Evolutionary conservation across 257 asterid species (phyloP), one percentile per base, ranked within the genome.

Genomic region (Agastache rugosa): DNA sequence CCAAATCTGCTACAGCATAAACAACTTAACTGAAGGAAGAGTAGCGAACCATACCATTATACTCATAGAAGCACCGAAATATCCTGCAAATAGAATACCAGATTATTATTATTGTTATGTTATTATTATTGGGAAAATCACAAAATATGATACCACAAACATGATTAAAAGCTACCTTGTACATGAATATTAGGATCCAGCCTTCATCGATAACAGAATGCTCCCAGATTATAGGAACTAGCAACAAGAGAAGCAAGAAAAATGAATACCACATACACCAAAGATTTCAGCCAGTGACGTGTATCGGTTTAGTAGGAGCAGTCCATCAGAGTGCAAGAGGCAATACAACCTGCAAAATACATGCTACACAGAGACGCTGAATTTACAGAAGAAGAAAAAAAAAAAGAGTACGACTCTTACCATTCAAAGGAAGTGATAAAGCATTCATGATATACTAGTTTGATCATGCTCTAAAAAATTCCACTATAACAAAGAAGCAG

Each of bases 271-370:
- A 54, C 29, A 31, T 25, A 59, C 17, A 63, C 63, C 35, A 35
- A 63, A 12, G 22, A 8, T 11, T 27, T 50, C 4, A 61, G 59
- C 67, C 58, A 14, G 48, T 75, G 17, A 65, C 25, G 54, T 29
- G 62, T 42, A 70, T 66, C 55, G 42, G 29, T 63, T 55, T 41
- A 11, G 20, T 62, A 73, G 55, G 79, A 75, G 74, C 16, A 20
- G 41, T 71, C 47, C 74, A 56, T 62, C 56, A 17, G 67, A 41
- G 35, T 34, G 20, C 61, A 63, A 51, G 50, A 69, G 14, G 71
- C 25, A 69, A 75, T n/a, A 42, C 25, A 68, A 67, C 71, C 79
- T 73, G 77, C 74, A 73, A 69, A 14, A 51, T 6, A 69, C 65
- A 64, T 19, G 12, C 64, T 74, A 67, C 35, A 63, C 31, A 67